Percentiles rank a stretch among this genome's conserved stretches.
Conservation (phyloP, 139 green algal species). For the Chlorella sp. region DNA sequence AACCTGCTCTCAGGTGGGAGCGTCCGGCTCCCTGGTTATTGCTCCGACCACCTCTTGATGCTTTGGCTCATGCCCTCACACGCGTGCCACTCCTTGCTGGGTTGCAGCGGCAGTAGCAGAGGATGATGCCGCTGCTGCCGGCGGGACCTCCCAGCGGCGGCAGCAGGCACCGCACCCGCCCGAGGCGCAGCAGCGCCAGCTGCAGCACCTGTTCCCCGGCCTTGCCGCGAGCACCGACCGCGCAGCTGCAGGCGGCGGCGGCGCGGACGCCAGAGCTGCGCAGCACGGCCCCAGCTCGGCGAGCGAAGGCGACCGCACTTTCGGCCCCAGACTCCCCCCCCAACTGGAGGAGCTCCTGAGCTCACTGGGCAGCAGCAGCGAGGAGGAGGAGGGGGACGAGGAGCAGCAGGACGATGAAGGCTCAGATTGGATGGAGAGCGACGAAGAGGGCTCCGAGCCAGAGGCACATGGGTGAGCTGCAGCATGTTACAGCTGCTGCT, state of each 20-base stretch:
- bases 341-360: too few species aligned
- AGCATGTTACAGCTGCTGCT: too few species aligned
- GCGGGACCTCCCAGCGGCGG: not conserved
- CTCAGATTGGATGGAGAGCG: slow-evolving; percentile 28
- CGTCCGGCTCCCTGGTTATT: too few species aligned
- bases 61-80: slow-evolving; percentile 1
- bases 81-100: not conserved
- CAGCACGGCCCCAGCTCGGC: too few species aligned
- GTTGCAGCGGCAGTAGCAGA: not conserved
- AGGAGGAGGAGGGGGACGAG: slow-evolving; percentile 7
- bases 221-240: slow-evolving; percentile 18
- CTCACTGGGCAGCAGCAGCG: slow-evolving; percentile 6
- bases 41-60: not conserved
- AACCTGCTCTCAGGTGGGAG: too few species aligned
- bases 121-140: not conserved
- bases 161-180: not conserved
- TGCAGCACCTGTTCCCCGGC: slow-evolving; percentile 28
- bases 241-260: slow-evolving; percentile 23
- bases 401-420: slow-evolving; percentile 26
- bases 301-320: too few species aligned
- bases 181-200: slow-evolving; percentile 9
- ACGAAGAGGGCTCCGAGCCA: slow-evolving; percentile 9
- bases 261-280: slow-evolving; percentile 6
- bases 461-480: not conserved
- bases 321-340: too few species aligned